Conservation (phyloP, 495 filamentous ascomycete genomes). For the Neurospora sp. region DNA sequence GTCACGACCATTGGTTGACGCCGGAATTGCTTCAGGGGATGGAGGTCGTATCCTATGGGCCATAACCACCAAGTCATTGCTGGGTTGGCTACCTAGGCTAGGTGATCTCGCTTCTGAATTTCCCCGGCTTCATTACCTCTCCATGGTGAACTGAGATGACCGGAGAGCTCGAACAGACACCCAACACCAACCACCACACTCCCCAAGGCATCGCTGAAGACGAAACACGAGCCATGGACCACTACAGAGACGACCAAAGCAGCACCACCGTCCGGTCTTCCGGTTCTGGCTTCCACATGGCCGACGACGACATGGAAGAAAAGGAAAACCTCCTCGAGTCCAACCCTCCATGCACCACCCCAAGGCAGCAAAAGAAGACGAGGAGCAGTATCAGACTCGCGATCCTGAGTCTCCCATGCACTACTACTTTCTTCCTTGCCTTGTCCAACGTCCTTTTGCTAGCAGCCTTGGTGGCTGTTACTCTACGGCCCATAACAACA, state of each 20-base stretch:
- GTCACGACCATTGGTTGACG: not conserved
- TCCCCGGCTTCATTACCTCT: too few relatives aligned
- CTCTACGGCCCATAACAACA: not conserved
- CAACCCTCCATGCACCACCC: too few relatives aligned
- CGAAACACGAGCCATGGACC: not conserved
- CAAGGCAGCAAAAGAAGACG: not conserved
- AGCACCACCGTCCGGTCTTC: not conserved
- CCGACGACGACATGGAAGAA: not conserved
- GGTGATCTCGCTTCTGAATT: not conserved
- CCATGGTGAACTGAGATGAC: not conserved
- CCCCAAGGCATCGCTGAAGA: too few relatives aligned
- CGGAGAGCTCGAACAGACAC: not conserved
- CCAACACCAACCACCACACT: not conserved
- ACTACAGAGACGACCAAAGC: slow-evolving; percentile 3
- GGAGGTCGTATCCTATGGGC: too few relatives aligned
- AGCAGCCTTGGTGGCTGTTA: not conserved
- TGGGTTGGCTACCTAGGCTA: not conserved
- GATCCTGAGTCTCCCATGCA: not conserved
- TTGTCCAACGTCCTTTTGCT: not conserved
- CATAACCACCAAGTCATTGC: not conserved
- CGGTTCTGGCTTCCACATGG: not conserved
- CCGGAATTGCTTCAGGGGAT: not conserved
- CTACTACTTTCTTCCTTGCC: not conserved
- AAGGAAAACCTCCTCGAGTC: not conserved
- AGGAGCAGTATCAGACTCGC: not conserved